phyloP scores from a whole-genome alignment of 305 asterid genomes.

The Galium porrigens region DNA sequence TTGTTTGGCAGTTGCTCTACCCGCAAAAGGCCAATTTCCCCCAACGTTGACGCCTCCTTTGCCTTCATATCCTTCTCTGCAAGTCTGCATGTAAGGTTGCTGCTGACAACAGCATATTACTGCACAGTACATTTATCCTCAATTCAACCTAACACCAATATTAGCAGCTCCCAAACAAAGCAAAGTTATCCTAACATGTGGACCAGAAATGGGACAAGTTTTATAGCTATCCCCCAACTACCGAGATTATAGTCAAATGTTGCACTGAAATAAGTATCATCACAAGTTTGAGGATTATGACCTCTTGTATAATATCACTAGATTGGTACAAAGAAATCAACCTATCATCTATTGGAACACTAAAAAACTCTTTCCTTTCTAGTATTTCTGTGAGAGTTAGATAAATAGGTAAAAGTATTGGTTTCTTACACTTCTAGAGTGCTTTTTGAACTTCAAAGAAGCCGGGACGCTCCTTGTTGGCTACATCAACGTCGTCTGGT shows the following conservation, averaged over 20 bases:
- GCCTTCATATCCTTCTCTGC: background rate
- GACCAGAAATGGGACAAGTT: too few species aligned
- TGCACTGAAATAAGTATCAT: background rate
- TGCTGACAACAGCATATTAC: background rate
- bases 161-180: background rate
- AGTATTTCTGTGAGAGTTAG: background rate
- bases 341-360: background rate
- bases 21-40: constrained; percentile 5
- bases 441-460: constrained; percentile 76
- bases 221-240: too few species aligned
- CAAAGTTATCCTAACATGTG: background rate
- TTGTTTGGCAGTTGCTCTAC: constrained; percentile 3
- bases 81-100: background rate
- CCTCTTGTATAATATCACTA: background rate
- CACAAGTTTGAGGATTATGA: background rate
- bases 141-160: background rate
- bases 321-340: background rate
- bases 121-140: background rate
- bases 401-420: constrained; percentile 3
- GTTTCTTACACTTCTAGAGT: constrained; percentile 27
- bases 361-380: background rate
- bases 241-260: background rate
- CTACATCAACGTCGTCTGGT: constrained; percentile 66
- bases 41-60: background rate
- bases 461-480: constrained; percentile 45